Base-by-base conservation (phyloP, 306 rosid species). In the Prosopis cineraria region DNA sequence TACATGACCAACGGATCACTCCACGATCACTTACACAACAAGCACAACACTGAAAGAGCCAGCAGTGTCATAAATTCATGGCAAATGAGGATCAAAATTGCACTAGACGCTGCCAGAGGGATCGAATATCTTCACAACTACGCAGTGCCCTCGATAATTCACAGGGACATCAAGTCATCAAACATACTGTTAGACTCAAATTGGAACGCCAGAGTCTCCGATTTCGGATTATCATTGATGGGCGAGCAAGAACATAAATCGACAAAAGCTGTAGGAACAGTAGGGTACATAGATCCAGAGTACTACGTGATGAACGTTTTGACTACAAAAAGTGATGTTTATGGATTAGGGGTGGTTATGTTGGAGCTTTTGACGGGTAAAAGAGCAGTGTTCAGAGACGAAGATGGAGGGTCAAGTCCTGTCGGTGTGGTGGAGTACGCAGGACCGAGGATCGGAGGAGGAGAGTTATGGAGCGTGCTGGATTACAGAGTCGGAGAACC, bases 271-370 rank as follows among this genome's bases (percentile, higher is more conserved):
- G 89, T 78, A 12, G 89, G 89, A 27, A 86, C 89, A 0, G 85
- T 86, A 11, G 89, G 89, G 3, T 86, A 86, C 60, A 86, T 86
- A 73, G 89, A 86, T 25, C 89, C 89, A 0, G 89, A 86, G 85
- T 86, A 86, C 81, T 86, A 83, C 50, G 87, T 80, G 1, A 31
- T 78, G 27, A 86, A 78, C 68, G 87, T 86, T 7, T 74, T 83
- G 39, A 86, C 89, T 6, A 74, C 85, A 70, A 86, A 83, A 33
- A 83, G 89, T 66, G 89, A 86, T 77, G 89, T 83, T 3, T 86
- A 86, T 70, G 87, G 89, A 56, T 78, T 86, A 37, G 89, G 89
- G 63, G 83, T 86, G 53, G 87, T 86, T 27, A 3, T 86, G 80
- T 48, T 86, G 81, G 89, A 86, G 75, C 89, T 86, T 69, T 62